Percentiles rank a stretch among this genome's conserved stretches.
These are phyloP conservation scores for Coemansia sp. DNA, from an alignment of 192 early-diverging fungal species.

Conservation along the genomic window DNA sequence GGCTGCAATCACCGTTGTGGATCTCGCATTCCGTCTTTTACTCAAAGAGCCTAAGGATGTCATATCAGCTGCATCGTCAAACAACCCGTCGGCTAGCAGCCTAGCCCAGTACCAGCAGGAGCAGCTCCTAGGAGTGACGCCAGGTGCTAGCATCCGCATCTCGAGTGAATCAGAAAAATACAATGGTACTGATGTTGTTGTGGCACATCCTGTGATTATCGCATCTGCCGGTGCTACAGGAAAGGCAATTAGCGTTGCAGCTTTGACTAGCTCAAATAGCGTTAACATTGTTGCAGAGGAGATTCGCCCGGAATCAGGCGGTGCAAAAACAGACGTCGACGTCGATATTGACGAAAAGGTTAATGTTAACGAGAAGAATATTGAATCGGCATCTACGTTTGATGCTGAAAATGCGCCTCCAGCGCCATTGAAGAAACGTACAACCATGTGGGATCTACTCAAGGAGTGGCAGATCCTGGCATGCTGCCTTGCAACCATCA, in stretches of 20 bases:
- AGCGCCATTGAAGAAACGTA: slow-evolving; percentile 13
- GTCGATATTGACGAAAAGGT: background rate
- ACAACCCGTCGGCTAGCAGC: background rate
- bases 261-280: background rate
- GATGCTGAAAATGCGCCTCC: background rate
- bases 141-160: background rate
- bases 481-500: slow-evolving; percentile 43
- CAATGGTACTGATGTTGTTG: background rate
- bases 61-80: slow-evolving; percentile 9
- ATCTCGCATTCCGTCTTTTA: slow-evolving; percentile 61
- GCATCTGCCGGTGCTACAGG: slow-evolving; percentile 10
- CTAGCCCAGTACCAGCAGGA: slow-evolving; percentile 10
- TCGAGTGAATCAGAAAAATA: background rate
- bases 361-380: background rate
- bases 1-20: slow-evolving; percentile 56
- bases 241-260: slow-evolving; percentile 2
- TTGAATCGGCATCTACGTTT: background rate
- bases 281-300: background rate
- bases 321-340: background rate
- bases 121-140: slow-evolving; percentile 9
- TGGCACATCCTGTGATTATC: slow-evolving; percentile 13
- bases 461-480: slow-evolving; percentile 47
- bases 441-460: slow-evolving; percentile 48
- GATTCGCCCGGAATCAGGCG: too few species aligned
- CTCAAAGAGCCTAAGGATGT: slow-evolving; percentile 58